Evolutionary conservation across 345 rosid species (phyloP).

Genomic region (Eucalyptus grandis): DNA sequence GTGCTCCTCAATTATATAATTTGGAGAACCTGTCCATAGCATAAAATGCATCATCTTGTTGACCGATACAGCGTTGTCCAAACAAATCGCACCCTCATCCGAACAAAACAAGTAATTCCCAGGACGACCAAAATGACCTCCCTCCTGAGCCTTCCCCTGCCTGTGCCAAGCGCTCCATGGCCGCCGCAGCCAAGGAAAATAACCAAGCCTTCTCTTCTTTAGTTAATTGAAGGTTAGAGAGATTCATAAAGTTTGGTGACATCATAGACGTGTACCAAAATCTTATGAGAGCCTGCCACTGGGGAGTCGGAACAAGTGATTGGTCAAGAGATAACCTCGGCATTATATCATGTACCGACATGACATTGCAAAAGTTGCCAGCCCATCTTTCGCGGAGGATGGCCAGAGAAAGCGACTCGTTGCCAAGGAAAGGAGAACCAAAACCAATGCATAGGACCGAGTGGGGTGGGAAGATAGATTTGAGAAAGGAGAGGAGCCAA

Average conservation of each 20-base stretch:
- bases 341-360: slow-evolving; percentile 41
- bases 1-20: slow-evolving; percentile 39
- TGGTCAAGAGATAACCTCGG: slow-evolving; percentile 42
- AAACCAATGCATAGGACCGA: slow-evolving; percentile 56
- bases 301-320: neutral
- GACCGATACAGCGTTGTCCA: slow-evolving; percentile 45
- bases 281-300: slow-evolving; percentile 8
- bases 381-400: slow-evolving; percentile 49
- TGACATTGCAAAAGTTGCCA: slow-evolving; percentile 64
- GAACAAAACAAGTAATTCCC: slow-evolving; percentile 69
- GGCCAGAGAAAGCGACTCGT: slow-evolving; percentile 39
- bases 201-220: neutral
- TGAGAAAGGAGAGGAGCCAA: slow-evolving; percentile 38
- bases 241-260: neutral
- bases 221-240: neutral
- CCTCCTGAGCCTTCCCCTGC: neutral
- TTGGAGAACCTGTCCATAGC: slow-evolving; percentile 11
- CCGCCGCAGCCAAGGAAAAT: neutral
- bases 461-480: slow-evolving; percentile 1
- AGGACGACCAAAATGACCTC: slow-evolving; percentile 41
- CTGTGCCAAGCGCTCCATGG: neutral
- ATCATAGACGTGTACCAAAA: neutral
- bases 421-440: slow-evolving; percentile 79
- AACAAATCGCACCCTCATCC: slow-evolving; percentile 58
- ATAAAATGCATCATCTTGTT: slow-evolving; percentile 39